phyloP scores from a whole-genome alignment of 2,329 filamentous ascomycete species.

The Purpureocillium lavendulum region DNA sequence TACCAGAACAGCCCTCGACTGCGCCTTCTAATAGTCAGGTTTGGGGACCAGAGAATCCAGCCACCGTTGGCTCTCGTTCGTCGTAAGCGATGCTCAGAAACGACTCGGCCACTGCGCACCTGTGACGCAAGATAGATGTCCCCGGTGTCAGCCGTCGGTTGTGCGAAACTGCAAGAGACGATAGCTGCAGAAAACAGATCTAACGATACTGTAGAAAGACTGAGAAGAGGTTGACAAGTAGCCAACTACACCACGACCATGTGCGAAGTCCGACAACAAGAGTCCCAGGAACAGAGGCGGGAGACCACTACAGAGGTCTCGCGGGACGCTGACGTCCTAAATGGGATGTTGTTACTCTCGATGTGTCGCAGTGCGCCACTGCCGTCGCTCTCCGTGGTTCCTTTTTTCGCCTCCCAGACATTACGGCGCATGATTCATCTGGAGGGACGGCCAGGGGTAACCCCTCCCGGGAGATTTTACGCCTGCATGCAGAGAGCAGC shows the following conservation, averaged over 20 bases:
- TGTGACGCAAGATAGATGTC: too few relatives aligned
- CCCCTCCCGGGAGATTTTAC: not conserved
- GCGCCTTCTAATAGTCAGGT: too few relatives aligned
- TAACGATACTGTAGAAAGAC: not conserved
- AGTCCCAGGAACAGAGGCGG: too few relatives aligned
- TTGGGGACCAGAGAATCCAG: too few relatives aligned
- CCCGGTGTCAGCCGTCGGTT: too few relatives aligned
- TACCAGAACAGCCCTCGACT: too few relatives aligned
- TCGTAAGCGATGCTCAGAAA: too few relatives aligned
- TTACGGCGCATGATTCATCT: slow-evolving; percentile 6
- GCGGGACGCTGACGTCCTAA: slow-evolving; percentile 1
- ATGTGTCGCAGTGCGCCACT: not conserved
- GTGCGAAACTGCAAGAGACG: too few relatives aligned
- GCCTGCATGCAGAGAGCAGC: too few relatives aligned
- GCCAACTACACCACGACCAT: not conserved
- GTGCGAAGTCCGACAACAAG: not conserved
- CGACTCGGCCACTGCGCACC: too few relatives aligned
- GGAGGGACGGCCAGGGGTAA: slow-evolving; percentile 1
- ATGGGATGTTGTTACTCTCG: not conserved
- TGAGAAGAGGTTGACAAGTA: not conserved
- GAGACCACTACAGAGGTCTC: not conserved
- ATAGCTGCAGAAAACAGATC: too few relatives aligned
- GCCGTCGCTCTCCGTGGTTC: slow-evolving; percentile 4
- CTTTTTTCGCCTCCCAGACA: slow-evolving; percentile 11
- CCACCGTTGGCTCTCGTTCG: too few relatives aligned